Evolutionary conservation across 2,329 filamentous ascomycete genomes (phyloP), one percentile per base, ranked within the genome.

Genomic region (Fusarium azukiicola): DNA sequence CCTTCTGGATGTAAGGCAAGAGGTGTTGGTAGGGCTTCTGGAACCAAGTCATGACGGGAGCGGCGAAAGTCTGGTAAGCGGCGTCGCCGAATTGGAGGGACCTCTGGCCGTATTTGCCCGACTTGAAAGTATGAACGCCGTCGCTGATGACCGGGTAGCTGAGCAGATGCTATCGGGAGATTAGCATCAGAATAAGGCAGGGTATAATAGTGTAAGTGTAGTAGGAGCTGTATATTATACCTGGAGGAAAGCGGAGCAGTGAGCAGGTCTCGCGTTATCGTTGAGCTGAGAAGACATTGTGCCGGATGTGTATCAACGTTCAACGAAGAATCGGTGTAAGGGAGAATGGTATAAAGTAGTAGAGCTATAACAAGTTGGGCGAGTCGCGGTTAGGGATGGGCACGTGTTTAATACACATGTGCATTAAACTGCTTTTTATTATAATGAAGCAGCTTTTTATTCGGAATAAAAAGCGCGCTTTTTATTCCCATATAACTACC

Each of bases 121-220:
- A 90, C 88, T 97, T 96, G 92, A 98, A 95, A 85, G 93, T 94
- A 75, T 93, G 90, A 87, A 98, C 93, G 84, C 94, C 90, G 87
- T 98, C 96, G 85, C 93, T 93, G 85, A 99, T 93, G 80, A 98
- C 88, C 49, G 97, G 97, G 89, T 98, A 98, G 80, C 95, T 95
- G 82, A 94, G 91, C 78, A 99, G 92, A 86, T 99, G 97, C 96
- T 98, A 46, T 42, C 6, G 44, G 50, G 82, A 52, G 49, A 58
- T 66, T 74, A 54, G 27, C n/a, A 32, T 71, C 74, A 17, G 14
- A 14, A 4, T n/a, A 21, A n/a, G 40, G 40, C 40, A 42, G 40
- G 8, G 40, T 42, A 42, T 42, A 42, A 42, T 42, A 42, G 40
- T 42, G 40, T 14, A 40, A 44, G 58, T 27, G 17, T 16, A 44